Percentiles rank a stretch among this genome's conserved stretches.
phyloP scores from a whole-genome alignment of 768 basidiomycete genomes.

The Phlegmacium glaucopus region DNA sequence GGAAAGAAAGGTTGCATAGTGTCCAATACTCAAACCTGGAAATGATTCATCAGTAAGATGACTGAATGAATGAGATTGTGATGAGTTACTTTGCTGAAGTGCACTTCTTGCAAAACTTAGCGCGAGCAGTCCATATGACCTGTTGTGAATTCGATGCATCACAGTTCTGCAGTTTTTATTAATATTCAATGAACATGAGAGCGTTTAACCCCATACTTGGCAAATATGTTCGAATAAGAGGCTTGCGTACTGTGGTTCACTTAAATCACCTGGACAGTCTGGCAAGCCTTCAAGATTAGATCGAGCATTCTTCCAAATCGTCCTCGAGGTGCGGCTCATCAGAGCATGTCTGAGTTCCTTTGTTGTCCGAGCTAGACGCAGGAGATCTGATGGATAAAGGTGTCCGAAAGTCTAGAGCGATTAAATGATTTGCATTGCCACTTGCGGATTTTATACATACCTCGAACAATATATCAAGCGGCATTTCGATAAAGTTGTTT shows the following conservation, averaged over 20 bases:
- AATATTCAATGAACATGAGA: not conserved
- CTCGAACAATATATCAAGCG: constrained; percentile 28
- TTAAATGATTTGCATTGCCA: not conserved
- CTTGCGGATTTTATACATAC: constrained; percentile 9
- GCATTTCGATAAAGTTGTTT: constrained; percentile 24
- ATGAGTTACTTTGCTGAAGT: too few relatives aligned
- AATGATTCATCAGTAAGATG: too few relatives aligned
- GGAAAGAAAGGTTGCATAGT: too few relatives aligned
- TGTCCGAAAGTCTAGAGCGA: constrained; percentile 17
- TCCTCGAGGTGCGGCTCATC: constrained; percentile 10
- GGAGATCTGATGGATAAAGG: constrained; percentile 14
- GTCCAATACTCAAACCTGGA: too few relatives aligned
- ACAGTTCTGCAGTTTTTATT: not conserved
- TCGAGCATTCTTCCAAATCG: constrained; percentile 21
- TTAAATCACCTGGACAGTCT: constrained; percentile 20
- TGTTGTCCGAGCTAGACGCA: constrained; percentile 17
- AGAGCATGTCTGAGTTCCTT: constrained; percentile 12
- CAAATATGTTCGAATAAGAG: constrained; percentile 22
- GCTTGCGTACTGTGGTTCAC: constrained; percentile 23
- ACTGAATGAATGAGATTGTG: too few relatives aligned
- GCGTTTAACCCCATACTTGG: constrained; percentile 13
- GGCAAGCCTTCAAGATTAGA: constrained; percentile 15
- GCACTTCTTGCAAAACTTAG: too few relatives aligned
- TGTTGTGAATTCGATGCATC: not conserved
- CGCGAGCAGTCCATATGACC: too few relatives aligned